phyloP scores from a whole-genome alignment of 2,329 filamentous ascomycete genomes.

The Ophiostoma quercus region DNA sequence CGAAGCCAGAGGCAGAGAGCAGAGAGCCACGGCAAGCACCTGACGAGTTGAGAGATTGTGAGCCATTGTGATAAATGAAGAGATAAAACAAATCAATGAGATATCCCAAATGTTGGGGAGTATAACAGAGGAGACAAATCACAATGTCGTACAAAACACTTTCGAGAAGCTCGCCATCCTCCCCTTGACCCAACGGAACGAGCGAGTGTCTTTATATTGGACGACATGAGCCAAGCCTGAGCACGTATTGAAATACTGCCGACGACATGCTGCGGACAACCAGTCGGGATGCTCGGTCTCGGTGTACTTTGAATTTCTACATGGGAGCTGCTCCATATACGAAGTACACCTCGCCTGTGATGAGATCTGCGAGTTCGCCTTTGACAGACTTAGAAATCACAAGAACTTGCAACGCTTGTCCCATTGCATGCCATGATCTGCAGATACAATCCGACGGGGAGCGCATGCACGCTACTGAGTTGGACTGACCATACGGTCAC shows the following conservation, averaged over 20 bases:
- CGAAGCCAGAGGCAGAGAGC: background rate
- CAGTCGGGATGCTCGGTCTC: constrained; percentile 1
- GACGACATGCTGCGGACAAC: background rate
- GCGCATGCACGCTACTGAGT: background rate
- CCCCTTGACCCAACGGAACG: background rate
- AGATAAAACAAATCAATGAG: no score
- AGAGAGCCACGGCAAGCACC: background rate
- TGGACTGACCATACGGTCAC: background rate
- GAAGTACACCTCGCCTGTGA: background rate
- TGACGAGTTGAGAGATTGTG: background rate
- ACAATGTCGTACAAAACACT: background rate
- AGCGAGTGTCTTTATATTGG: background rate
- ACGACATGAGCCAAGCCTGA: background rate
- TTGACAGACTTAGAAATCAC: background rate
- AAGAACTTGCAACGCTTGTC: background rate
- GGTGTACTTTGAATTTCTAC: background rate
- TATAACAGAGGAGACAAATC: background rate
- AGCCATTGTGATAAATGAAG: background rate
- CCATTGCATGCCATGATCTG: background rate
- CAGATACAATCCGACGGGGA: background rate
- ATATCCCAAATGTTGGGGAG: no score
- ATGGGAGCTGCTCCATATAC: background rate
- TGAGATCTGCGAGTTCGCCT: background rate
- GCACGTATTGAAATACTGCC: background rate
- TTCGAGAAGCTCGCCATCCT: background rate